Percentiles rank a stretch among this genome's conserved stretches.
Evolutionary conservation across 441 rosid species (phyloP).

Genomic region (Aleurites moluccanus): DNA sequence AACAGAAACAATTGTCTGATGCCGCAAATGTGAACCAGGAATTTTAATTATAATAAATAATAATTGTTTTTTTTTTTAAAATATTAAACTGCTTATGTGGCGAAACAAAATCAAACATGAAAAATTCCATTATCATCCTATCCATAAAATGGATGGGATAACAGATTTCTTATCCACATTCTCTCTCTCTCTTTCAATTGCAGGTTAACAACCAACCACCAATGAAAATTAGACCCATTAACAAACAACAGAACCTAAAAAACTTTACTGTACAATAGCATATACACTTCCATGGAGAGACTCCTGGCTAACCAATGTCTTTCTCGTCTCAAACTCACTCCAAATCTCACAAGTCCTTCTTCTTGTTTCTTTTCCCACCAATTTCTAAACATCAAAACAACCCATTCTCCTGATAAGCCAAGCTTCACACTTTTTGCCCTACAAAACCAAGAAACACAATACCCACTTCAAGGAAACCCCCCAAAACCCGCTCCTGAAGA

Average conservation of each 20-base stretch:
- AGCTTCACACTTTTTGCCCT: constrained; percentile 34
- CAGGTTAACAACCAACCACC: background rate
- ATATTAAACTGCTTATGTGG: constrained; percentile 2
- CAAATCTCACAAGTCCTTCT: constrained; percentile 17
- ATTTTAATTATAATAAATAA: too few species aligned
- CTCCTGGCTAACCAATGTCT: constrained; percentile 44
- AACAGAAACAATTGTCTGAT: too few species aligned
- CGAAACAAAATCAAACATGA: background rate
- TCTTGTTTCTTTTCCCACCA: too few species aligned
- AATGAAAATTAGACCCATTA: background rate
- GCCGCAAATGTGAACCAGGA: background rate
- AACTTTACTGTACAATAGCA: constrained; percentile 14
- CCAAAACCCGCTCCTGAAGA: constrained; percentile 30
- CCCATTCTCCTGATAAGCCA: constrained; percentile 10
- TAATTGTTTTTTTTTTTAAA: background rate
- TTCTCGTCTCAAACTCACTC: constrained; percentile 42
- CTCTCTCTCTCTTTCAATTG: background rate
- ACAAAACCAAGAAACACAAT: constrained; percentile 45
- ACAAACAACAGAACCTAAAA: background rate
- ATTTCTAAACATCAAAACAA: constrained; percentile 6
- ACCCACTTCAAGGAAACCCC: constrained; percentile 18
- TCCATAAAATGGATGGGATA: constrained; percentile 39
- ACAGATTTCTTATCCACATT: constrained; percentile 47
- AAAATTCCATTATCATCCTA: background rate
- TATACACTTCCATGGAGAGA: too few species aligned